These are phyloP conservation scores for Xylaria digitata DNA, from an alignment of 2,329 filamentous ascomycete genomes.

Conservation along the genomic window DNA sequence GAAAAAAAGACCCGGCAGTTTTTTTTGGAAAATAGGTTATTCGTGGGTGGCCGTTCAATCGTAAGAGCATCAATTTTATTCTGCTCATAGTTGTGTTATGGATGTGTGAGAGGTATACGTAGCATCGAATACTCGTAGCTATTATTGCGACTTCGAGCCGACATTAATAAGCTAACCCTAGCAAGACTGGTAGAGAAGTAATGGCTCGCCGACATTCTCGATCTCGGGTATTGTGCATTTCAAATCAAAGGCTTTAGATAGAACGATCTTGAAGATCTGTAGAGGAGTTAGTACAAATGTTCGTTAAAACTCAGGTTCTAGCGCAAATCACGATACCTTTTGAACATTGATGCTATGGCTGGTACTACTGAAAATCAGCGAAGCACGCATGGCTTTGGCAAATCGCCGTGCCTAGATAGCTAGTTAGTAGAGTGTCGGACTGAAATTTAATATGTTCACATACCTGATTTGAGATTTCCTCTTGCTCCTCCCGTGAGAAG, in stretches of 20 bases:
- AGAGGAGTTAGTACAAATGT: slow-evolving; percentile 25
- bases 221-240: slow-evolving; percentile 99
- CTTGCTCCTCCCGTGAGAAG: slow-evolving; percentile 95
- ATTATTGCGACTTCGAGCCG: slow-evolving; percentile 4
- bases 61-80: slow-evolving; percentile 30
- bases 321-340: slow-evolving; percentile 71
- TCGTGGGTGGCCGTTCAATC: slow-evolving; percentile 38
- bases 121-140: slow-evolving; percentile 12
- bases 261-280: slow-evolving; percentile 99
- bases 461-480: slow-evolving; percentile 97
- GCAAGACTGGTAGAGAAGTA: slow-evolving; percentile 86
- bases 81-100: slow-evolving; percentile 7
- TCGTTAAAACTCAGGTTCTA: background rate
- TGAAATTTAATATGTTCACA: slow-evolving; percentile 2
- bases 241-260: slow-evolving; percentile 97
- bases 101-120: background rate
- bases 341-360: slow-evolving; percentile 99
- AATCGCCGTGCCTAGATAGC: slow-evolving; percentile 86
- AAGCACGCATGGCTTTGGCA: slow-evolving; percentile 97
- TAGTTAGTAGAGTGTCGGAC: slow-evolving; percentile 37
- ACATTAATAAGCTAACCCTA: slow-evolving; percentile 41
- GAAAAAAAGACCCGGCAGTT: slow-evolving; percentile 13
- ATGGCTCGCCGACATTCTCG: slow-evolving; percentile 95
- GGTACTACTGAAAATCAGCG: slow-evolving; percentile 97
- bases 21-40: slow-evolving; percentile 26